A percentile compares a stretch with the other conserved stretches of the same genome.
phyloP scores from a whole-genome alignment of 2,329 filamentous ascomycete genomes.

The Lanzia echinophila region DNA sequence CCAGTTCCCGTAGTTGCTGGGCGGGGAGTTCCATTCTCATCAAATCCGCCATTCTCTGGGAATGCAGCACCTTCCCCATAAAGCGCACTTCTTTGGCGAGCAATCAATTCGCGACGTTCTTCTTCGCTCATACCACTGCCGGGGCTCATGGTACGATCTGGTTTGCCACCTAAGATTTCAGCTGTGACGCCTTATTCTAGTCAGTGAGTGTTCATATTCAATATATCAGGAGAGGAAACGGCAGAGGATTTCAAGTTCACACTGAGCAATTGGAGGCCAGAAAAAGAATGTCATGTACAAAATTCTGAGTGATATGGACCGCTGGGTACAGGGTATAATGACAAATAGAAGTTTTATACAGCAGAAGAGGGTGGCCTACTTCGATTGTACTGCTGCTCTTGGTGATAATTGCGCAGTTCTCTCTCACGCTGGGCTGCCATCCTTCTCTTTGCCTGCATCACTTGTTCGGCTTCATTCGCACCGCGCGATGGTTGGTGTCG shows the following conservation, averaged over 20 bases:
- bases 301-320: conserved; percentile 27
- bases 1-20: conserved; percentile 59
- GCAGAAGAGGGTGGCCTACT: conserved; percentile 79
- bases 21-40: conserved; percentile 59
- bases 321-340: conserved; percentile 28
- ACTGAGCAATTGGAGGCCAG: conserved; percentile 31
- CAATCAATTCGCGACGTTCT: conserved; percentile 90
- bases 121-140: conserved; percentile 83
- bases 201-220: conserved; percentile 30
- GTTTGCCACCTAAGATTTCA: conserved; percentile 66
- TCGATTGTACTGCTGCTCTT: conserved; percentile 99
- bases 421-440: conserved; percentile 98
- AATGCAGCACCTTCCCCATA: conserved; percentile 72
- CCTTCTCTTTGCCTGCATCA: conserved; percentile 98
- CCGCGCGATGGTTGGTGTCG: conserved; percentile 81
- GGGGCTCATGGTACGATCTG: conserved; percentile 78
- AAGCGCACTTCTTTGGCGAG: conserved; percentile 87
- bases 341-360: conserved; percentile 44
- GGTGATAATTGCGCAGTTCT: conserved; percentile 98
- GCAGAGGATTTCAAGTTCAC: conserved; percentile 29
- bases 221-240: conserved; percentile 5
- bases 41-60: conserved; percentile 58
- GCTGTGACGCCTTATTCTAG: conserved; percentile 51
- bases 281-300: conserved; percentile 31
- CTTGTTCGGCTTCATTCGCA: conserved; percentile 88